Conservation (phyloP, 2,329 filamentous ascomycete species). For the Aspergillus sp. region DNA sequence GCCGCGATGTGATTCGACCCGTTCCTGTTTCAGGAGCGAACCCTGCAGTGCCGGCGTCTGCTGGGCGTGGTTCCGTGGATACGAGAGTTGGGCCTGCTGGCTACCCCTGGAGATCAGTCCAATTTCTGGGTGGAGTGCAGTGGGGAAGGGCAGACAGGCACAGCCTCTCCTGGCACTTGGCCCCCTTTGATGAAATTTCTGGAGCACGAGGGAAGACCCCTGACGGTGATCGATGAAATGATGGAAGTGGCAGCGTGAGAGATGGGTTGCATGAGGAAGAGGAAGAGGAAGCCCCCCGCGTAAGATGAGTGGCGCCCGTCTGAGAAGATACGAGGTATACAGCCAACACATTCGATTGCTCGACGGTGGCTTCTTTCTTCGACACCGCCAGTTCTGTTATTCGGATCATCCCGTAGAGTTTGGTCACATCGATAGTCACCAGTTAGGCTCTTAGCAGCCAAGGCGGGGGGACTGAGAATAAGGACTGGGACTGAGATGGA, state of each 20-base stretch:
- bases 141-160: conserved; percentile 4
- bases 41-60: too few relatives aligned
- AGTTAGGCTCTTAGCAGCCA: background rate
- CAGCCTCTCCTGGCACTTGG: conserved; percentile 17
- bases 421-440: background rate
- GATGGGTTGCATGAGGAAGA: too few relatives aligned
- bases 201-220: conserved; percentile 7
- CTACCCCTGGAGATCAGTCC: conserved; percentile 11
- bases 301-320: too few relatives aligned
- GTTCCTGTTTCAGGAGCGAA: conserved; percentile 1
- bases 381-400: background rate
- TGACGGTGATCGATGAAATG: conserved; percentile 7
- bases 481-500: too few relatives aligned
- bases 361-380: too few relatives aligned
- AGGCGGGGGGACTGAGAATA: background rate
- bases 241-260: background rate
- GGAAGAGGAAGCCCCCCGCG: too few relatives aligned
- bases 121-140: conserved; percentile 7
- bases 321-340: too few relatives aligned
- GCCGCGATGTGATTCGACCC: conserved; percentile 2
- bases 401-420: background rate
- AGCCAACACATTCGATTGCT: too few relatives aligned
- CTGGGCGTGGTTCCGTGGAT: background rate
- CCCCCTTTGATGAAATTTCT: conserved; percentile 10
- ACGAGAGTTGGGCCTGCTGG: background rate